A percentile compares a stretch with the other conserved stretches of the same genome.
These are phyloP conservation scores for Dissophora ornata DNA, from an alignment of 192 early-diverging fungal species.

Conservation along the genomic window DNA sequence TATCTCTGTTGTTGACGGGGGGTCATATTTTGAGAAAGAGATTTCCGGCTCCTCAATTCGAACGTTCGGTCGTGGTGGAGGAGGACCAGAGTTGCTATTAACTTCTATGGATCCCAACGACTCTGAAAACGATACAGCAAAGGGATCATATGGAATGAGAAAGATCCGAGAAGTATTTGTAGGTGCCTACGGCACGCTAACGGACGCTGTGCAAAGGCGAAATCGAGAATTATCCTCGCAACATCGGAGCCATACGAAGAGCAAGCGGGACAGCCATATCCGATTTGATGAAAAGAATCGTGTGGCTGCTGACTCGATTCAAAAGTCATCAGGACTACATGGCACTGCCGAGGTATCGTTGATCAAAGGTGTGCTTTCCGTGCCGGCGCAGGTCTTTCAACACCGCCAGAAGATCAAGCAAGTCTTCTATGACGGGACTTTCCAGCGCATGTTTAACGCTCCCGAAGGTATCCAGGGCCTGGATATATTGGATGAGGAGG, in stretches of 20 bases:
- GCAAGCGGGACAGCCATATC: conserved; percentile 7
- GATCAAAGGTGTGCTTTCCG: conserved; percentile 21
- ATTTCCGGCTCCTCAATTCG: neutral
- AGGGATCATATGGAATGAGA: conserved; percentile 14
- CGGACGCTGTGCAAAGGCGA: conserved; percentile 1
- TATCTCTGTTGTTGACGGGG: conserved; percentile 66
- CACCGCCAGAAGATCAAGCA: conserved; percentile 24
- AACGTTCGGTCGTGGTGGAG: neutral
- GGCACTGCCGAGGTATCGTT: conserved; percentile 19
- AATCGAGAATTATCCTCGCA: conserved; percentile 12
- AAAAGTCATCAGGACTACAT: conserved; percentile 39
- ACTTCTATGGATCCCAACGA: conserved; percentile 41
- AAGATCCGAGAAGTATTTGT: conserved; percentile 38
- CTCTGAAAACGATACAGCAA: conserved; percentile 33
- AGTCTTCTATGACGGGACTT: conserved; percentile 25
- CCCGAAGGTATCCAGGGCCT: conserved; percentile 16
- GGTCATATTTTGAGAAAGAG: conserved; percentile 61
- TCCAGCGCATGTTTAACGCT: conserved; percentile 19
- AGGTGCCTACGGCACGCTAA: conserved; percentile 25
- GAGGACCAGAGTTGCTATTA: conserved; percentile 12
- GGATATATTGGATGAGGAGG: conserved; percentile 1
- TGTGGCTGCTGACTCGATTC: conserved; percentile 26
- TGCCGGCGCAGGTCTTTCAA: conserved; percentile 10
- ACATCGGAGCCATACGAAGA: neutral
- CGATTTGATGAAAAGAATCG: conserved; percentile 41